Conservation (phyloP, 306 rosid species). For the Rosa chinensis region DNA sequence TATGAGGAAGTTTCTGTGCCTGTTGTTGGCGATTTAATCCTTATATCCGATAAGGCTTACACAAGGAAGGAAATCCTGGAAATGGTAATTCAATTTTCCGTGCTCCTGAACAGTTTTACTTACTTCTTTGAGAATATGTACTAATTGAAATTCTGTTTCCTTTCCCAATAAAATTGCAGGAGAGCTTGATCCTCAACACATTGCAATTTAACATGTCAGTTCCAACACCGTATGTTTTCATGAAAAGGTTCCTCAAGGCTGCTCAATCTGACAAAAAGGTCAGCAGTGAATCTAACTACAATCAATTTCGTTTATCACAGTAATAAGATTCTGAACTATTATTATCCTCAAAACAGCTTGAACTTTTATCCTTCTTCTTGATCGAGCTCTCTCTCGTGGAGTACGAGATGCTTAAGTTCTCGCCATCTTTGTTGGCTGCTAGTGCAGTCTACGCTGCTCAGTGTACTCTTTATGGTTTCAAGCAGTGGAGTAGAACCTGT, state of each 20-base stretch:
- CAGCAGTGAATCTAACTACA: neutral
- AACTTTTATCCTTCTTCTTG: constrained; percentile 78
- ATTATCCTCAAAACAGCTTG: constrained; percentile 53
- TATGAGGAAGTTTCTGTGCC: constrained; percentile 97
- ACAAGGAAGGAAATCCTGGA: constrained; percentile 74
- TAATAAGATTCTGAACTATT: neutral
- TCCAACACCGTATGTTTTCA: constrained; percentile 84
- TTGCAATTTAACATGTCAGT: constrained; percentile 90
- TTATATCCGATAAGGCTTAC: constrained; percentile 91
- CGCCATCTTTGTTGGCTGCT: constrained; percentile 82
- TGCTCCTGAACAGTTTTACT: neutral
- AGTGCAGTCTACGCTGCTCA: constrained; percentile 87
- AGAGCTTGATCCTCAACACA: constrained; percentile 74
- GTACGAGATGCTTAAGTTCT: constrained; percentile 76
- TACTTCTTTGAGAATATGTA: neutral
- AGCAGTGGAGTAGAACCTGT: constrained; percentile 82
- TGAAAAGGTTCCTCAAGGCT: constrained; percentile 89
- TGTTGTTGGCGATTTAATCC: constrained; percentile 78
- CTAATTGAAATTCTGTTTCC: neutral
- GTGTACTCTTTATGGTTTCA: constrained; percentile 52
- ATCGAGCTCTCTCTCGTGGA: constrained; percentile 88
- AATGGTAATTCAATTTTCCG: constrained; percentile 55
- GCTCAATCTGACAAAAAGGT: constrained; percentile 86
- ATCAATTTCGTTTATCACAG: neutral
- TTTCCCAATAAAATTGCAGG: constrained; percentile 43